phyloP scores from a whole-genome alignment of 108 stramenopile genomes.

The Pseudonitzschia delicatissima region DNA sequence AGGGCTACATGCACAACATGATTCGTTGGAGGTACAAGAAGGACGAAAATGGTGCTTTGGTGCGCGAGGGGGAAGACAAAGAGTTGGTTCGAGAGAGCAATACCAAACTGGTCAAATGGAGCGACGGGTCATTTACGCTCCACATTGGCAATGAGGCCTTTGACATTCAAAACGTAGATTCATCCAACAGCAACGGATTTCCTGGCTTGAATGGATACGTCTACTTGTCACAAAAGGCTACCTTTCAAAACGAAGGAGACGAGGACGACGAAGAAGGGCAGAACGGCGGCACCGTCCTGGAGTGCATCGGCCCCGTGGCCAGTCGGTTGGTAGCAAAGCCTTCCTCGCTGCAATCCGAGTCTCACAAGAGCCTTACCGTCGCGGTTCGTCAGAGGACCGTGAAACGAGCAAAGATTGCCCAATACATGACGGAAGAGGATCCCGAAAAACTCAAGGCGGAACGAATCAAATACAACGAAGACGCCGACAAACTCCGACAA shows the following conservation, averaged over 20 bases:
- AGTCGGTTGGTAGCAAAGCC: constrained; percentile 63
- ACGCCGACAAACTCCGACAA: constrained; percentile 55
- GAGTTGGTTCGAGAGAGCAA: constrained; percentile 63
- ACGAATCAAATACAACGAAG: constrained; percentile 66
- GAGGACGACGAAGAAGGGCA: constrained; percentile 40
- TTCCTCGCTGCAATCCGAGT: constrained; percentile 66
- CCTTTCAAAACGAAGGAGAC: constrained; percentile 33
- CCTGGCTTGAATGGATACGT: constrained; percentile 71
- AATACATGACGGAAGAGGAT: constrained; percentile 76
- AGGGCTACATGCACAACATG: constrained; percentile 72
- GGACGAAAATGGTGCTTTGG: constrained; percentile 30
- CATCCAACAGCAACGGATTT: constrained; percentile 33
- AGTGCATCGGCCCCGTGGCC: constrained; percentile 60
- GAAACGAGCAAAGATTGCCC: constrained; percentile 71
- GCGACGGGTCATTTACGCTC: constrained; percentile 80
- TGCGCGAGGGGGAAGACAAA: constrained; percentile 30
- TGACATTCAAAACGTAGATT: constrained; percentile 56
- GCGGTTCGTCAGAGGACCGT: constrained; percentile 74
- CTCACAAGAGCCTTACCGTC: constrained; percentile 77
- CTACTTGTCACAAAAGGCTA: constrained; percentile 70
- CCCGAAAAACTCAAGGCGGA: constrained; percentile 78
- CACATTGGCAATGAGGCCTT: constrained; percentile 86
- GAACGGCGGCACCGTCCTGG: constrained; percentile 63
- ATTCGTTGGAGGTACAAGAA: constrained; percentile 79
- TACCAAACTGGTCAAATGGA: constrained; percentile 84